Base-by-base conservation (phyloP, 257 asterid genomes). In the Forsythia viridissima region DNA sequence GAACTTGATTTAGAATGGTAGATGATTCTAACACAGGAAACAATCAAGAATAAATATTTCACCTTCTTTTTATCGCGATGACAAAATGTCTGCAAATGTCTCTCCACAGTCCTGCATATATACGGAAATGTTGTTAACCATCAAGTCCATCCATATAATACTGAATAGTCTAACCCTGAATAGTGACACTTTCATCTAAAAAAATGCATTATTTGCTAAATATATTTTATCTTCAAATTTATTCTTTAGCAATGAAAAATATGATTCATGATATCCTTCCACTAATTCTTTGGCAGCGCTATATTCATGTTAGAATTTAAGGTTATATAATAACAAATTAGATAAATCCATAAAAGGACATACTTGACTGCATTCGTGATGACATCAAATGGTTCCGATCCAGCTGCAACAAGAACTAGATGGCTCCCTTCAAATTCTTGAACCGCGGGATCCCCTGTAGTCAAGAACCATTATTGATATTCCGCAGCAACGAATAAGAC, bases 21-120 rank as follows among this genome's bases (percentile, higher is more conserved):
- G n/a, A 30, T 11, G n/a, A 2, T 20, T 70, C 30, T 2, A 2
- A 7, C 6, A 1, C 0, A 8, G 20, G 67, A 51, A 73, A 11
- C 5, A 3, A 7, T 21, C 48, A 66, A 44, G 63, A 76, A 77
- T 34, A 65, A 42, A 37, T 43, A 37, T 0, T n/a, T 24, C 79
- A 94, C 98, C 98, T 92, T 90, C 89, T 94, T 94, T 69, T 96
- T 90, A 24, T 94, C 98, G n/a, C 98, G 93, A 72, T 91, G 98
- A 72, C 82, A 80, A 86, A 94, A 94, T 39, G 97, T 91, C 79
- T 90, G 93, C 74, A 91, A 81, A 79, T 94, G 97, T 76, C 90
- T 88, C 87, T 94, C 97, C 70, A 90, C 95, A 20, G 89, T 55
- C 89, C 98, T 94, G 92, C 79, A 82, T 55, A 79, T 75, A 78